phyloP scores from a whole-genome alignment of 2,329 filamentous ascomycete genomes.

The Aureobasidium subglaciale region DNA sequence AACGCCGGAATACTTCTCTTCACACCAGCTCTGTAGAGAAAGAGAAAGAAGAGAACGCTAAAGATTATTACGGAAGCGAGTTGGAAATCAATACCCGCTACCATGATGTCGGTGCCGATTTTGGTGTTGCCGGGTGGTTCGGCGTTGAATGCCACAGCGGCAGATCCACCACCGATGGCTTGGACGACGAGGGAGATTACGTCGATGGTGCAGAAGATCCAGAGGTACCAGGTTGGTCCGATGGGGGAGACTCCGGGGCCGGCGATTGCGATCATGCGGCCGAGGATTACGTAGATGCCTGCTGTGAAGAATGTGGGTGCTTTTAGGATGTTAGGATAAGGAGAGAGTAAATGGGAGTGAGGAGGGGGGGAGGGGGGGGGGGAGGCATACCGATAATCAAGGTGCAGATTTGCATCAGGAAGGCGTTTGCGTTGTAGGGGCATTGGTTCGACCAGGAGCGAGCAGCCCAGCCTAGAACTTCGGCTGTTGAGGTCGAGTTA shows the following conservation, averaged over 20 bases:
- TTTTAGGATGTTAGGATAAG: not conserved
- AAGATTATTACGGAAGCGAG: conserved; percentile 53
- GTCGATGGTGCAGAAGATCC: conserved; percentile 56
- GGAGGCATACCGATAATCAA: conserved; percentile 12
- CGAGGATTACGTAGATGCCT: conserved; percentile 57
- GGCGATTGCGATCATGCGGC: conserved; percentile 51
- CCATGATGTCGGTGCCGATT: conserved; percentile 55
- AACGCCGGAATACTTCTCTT: not conserved
- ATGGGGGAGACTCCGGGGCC: conserved; percentile 19
- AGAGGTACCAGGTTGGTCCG: conserved; percentile 24
- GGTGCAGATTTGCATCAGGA: conserved; percentile 30
- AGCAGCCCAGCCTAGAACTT: conserved; percentile 16
- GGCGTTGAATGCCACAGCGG: conserved; percentile 24
- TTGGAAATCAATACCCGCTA: conserved; percentile 56
- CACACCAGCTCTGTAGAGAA: not conserved
- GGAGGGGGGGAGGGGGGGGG: not conserved
- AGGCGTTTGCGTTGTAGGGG: conserved; percentile 30
- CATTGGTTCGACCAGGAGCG: conserved; percentile 12
- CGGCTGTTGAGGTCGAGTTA: not conserved
- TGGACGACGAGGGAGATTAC: conserved; percentile 55
- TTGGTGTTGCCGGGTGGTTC: conserved; percentile 23
- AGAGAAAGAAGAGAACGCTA: conserved; percentile 36
- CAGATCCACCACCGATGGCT: conserved; percentile 47
- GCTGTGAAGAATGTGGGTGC: conserved; percentile 59
- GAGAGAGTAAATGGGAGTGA: not conserved